A percentile compares a stretch with the other conserved stretches of the same genome.
These are phyloP conservation scores for Amaranthus hypochondriacus DNA, from an alignment of 148 eudicot genomes.

Conservation along the genomic window DNA sequence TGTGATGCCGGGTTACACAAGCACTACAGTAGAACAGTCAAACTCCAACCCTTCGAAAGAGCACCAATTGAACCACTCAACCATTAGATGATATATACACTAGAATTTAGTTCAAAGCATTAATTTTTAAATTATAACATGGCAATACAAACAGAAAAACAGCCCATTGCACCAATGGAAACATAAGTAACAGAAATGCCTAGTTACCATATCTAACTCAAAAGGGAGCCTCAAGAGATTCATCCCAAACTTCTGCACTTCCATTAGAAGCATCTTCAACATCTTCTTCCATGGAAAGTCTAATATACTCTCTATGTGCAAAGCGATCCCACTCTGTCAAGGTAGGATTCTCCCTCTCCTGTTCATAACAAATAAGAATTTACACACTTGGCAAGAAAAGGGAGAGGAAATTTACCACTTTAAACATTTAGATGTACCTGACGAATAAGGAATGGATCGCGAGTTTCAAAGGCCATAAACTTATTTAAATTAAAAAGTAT, in stretches of 20 bases:
- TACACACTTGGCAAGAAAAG: background rate
- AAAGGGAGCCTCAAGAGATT: slow-evolving; percentile 95
- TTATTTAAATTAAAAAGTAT: slow-evolving; percentile 91
- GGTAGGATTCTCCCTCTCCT: slow-evolving; percentile 95
- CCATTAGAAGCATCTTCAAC: slow-evolving; percentile 98
- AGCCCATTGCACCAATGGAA: background rate
- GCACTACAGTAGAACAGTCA: no score
- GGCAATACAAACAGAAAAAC: background rate
- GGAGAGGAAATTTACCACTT: background rate
- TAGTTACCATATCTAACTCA: slow-evolving; percentile 35
- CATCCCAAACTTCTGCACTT: slow-evolving; percentile 99
- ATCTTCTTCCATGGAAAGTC: slow-evolving; percentile 99
- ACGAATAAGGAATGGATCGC: slow-evolving; percentile 95
- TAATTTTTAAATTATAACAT: background rate
- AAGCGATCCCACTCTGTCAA: slow-evolving; percentile 99
- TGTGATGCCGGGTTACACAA: no score
- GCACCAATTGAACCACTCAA: background rate
- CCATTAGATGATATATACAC: no score
- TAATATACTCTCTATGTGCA: slow-evolving; percentile 94
- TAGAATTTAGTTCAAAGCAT: background rate
- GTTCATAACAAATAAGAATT: slow-evolving; percentile 24
- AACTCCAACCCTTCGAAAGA: no score
- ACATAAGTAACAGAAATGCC: no score
- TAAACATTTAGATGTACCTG: slow-evolving; percentile 46
- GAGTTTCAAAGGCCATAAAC: slow-evolving; percentile 98